Base-by-base conservation (phyloP, 139 green algal genomes). In the Closterium sp. region DNA sequence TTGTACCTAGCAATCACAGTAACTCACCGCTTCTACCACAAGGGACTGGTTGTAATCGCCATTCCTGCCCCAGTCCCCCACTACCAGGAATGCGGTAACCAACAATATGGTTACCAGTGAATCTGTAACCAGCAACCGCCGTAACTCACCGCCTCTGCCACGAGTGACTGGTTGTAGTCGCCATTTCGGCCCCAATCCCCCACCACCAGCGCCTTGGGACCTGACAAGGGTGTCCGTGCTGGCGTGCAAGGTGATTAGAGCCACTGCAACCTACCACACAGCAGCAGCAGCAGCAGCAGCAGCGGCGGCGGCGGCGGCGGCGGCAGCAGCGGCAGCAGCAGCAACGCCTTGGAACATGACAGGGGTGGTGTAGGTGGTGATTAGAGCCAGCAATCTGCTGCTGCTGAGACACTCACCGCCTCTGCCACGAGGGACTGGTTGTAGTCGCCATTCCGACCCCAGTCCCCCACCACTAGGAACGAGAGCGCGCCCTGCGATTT, bases 401-500 rank as follows among this genome's bases (percentile, higher is more conserved):
- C n/a, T n/a, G n/a, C n/a, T n/a, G n/a, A n/a, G n/a, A n/a, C n/a
- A 76, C 55, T 76, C 55, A 92, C 85, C 34, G 89, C 32, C 5
- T 90, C 89, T 2, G 90, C 90, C 0, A 93, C 85, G 30, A 87
- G 19, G 8, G 90, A 87, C 34, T 93, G 91, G 0, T 93, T 93
- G 91, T 84, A 93, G 32, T 38, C 35, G 0, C 91, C 91, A 32
- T 92, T 33, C 2, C 91, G 87, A 35, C 91, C 91, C 91, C 91
- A 93, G 91, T 93, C 91, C 25, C 91, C 91, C 33, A 93, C 91
- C 0, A 92, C 91, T 23, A 93, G 36, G n/a, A n/a, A n/a, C n/a
- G n/a, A n/a, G n/a, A n/a, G n/a, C n/a, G n/a, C n/a, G 91, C 93
- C 23, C 25, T 86, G 32, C 93, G 87, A 28, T 12, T 76, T 76